These are phyloP conservation scores for Neopestalotiopsis rosae DNA, from an alignment of 2,329 filamentous ascomycete species.

Conservation along the genomic window DNA sequence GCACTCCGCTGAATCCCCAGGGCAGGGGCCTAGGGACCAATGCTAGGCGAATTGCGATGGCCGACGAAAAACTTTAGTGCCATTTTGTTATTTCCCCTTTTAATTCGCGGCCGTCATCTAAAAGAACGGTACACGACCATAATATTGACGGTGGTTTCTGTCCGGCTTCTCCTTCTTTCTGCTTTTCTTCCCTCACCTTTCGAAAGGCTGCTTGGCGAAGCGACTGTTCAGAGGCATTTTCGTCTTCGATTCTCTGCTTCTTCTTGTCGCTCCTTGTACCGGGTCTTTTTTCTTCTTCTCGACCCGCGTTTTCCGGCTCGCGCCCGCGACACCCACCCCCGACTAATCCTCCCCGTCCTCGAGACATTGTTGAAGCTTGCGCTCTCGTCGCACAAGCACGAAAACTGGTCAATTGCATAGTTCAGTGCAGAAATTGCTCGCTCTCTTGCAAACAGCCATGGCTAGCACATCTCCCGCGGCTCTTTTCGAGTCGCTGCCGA, in stretches of 20 bases:
- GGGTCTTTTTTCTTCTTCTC: slow-evolving; percentile 39
- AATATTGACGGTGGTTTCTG: background rate
- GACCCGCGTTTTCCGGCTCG: slow-evolving; percentile 19
- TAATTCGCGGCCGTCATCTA: background rate
- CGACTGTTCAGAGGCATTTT: slow-evolving; percentile 2
- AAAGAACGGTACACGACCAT: background rate
- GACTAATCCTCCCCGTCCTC: background rate
- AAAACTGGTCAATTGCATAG: slow-evolving; percentile 3
- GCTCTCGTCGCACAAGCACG: background rate
- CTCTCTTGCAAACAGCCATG: slow-evolving; percentile 25
- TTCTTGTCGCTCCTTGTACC: slow-evolving; percentile 48
- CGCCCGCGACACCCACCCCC: background rate
- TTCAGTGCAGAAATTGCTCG: background rate
- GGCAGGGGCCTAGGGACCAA: slow-evolving; percentile 9
- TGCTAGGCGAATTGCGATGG: slow-evolving; percentile 6
- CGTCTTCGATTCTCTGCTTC: slow-evolving; percentile 23
- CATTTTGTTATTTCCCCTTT: slow-evolving; percentile 6
- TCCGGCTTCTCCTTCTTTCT: slow-evolving; percentile 11
- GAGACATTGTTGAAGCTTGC: background rate
- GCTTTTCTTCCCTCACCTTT: slow-evolving; percentile 5
- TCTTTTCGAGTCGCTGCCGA: slow-evolving; percentile 62
- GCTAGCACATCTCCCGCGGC: slow-evolving; percentile 41
- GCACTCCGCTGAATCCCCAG: background rate
- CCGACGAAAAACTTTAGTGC: slow-evolving; percentile 8
- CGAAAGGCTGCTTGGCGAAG: slow-evolving; percentile 17